A percentile compares a stretch with the other conserved stretches of the same genome.
Evolutionary conservation across 1,139 yeast genomes (phyloP).

Genomic region (Debaryomycetaceae sp.): DNA sequence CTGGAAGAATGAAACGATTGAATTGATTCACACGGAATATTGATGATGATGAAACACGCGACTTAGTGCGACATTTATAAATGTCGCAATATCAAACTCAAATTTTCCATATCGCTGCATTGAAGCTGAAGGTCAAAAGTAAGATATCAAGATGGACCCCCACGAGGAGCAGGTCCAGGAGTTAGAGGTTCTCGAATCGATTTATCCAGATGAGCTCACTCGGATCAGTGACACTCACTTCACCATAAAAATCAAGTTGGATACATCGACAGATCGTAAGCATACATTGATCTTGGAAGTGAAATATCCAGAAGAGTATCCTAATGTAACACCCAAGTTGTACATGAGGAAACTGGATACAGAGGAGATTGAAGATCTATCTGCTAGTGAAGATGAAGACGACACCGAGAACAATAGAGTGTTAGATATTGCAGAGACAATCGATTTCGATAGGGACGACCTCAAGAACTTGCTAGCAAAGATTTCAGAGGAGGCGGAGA

Average conservation of each 20-base stretch:
- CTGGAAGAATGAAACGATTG: background rate
- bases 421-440: conserved; percentile 53
- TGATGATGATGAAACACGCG: background rate
- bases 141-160: conserved; percentile 54
- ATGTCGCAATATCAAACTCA: conserved; percentile 1
- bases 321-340: conserved; percentile 63
- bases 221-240: conserved; percentile 42
- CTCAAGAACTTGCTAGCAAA: conserved; percentile 34
- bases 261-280: conserved; percentile 53
- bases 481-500: conserved; percentile 62
- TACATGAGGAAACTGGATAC: conserved; percentile 36
- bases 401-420: conserved; percentile 41
- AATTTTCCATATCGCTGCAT: background rate
- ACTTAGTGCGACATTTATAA: conserved; percentile 1
- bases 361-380: conserved; percentile 36
- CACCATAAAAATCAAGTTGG: conserved; percentile 48
- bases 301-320: conserved; percentile 68
- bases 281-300: conserved; percentile 54
- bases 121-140: background rate
- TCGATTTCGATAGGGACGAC: conserved; percentile 49
- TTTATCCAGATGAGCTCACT: conserved; percentile 84
- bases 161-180: conserved; percentile 76
- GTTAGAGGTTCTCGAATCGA: conserved; percentile 78
- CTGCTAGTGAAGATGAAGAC: conserved; percentile 44
- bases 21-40: background rate